Evolutionary conservation across 768 basidiomycete genomes (phyloP).

Genomic region (Chalciporus piperatus): DNA sequence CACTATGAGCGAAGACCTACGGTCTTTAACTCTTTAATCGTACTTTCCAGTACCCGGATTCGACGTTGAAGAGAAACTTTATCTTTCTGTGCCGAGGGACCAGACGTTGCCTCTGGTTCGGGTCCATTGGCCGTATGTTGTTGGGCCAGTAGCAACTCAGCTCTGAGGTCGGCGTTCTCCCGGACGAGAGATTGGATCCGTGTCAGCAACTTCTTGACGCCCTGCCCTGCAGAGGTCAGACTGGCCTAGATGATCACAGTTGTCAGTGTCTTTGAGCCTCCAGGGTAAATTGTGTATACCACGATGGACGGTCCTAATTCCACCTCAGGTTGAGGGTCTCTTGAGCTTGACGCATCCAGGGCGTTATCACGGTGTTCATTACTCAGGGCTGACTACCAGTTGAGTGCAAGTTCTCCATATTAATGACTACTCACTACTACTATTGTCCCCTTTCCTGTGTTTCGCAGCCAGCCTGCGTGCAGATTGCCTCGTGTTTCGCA

Average conservation of each 20-base stretch:
- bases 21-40: background rate
- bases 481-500: conserved; percentile 16
- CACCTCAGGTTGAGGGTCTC: background rate
- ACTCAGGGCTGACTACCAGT: conserved; percentile 1
- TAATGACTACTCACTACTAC: background rate
- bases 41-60: conserved; percentile 11
- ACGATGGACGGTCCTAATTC: conserved; percentile 3
- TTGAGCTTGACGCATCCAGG: background rate
- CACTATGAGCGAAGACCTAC: background rate
- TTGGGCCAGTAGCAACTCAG: conserved; percentile 2
- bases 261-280: background rate
- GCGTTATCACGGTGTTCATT: background rate
- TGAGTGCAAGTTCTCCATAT: background rate
- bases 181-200: conserved; percentile 9
- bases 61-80: conserved; percentile 1
- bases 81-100: background rate
- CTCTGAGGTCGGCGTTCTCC: conserved; percentile 6
- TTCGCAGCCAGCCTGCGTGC: background rate
- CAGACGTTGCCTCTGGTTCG: background rate
- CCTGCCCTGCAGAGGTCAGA: conserved; percentile 3
- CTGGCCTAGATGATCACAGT: conserved; percentile 3
- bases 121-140: background rate
- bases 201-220: conserved; percentile 9
- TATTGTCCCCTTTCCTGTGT: background rate
- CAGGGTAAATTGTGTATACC: conserved; percentile 4